Evolutionary conservation across 176 grass and related monocot species (phyloP).

Genomic region (Juncus inflexus): DNA sequence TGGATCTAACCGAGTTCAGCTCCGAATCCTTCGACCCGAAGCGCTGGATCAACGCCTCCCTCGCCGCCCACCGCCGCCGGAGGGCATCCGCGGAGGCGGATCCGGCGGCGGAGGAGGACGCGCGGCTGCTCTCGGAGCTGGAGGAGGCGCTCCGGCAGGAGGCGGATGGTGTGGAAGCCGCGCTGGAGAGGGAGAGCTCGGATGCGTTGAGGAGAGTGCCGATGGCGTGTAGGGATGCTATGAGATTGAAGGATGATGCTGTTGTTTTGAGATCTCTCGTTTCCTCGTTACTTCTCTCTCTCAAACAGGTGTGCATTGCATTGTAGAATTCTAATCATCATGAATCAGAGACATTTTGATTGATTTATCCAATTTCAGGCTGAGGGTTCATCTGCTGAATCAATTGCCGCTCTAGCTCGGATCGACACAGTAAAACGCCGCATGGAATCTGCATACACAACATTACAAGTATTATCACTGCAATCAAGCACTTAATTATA

Average conservation of each 20-base stretch:
- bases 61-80: conserved; percentile 17
- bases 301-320: conserved; percentile 38
- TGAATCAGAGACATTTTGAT: not conserved
- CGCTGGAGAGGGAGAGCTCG: conserved; percentile 78
- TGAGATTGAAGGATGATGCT: conserved; percentile 86
- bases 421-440: conserved; percentile 96
- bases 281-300: conserved; percentile 57
- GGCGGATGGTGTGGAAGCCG: conserved; percentile 61
- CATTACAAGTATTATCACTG: conserved; percentile 62
- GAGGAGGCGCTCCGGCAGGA: conserved; percentile 84
- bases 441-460: conserved; percentile 91
- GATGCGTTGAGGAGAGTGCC: conserved; percentile 90
- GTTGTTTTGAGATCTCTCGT: conserved; percentile 57
- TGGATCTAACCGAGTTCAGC: conserved; percentile 76
- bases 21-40: conserved; percentile 84
- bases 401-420: conserved; percentile 73
- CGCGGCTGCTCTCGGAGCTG: conserved; percentile 66
- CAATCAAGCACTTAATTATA: not conserved
- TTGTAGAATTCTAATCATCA: conserved; percentile 37
- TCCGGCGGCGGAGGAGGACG: conserved; percentile 39
- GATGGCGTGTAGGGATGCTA: conserved; percentile 75
- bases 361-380: conserved; percentile 43
- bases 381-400: conserved; percentile 93
- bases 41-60: conserved; percentile 87
- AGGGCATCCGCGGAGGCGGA: not conserved